Evolutionary conservation across 495 filamentous ascomycete genomes (phyloP), one percentile per base, ranked within the genome.

Genomic region (Xylaria bambusicola): DNA sequence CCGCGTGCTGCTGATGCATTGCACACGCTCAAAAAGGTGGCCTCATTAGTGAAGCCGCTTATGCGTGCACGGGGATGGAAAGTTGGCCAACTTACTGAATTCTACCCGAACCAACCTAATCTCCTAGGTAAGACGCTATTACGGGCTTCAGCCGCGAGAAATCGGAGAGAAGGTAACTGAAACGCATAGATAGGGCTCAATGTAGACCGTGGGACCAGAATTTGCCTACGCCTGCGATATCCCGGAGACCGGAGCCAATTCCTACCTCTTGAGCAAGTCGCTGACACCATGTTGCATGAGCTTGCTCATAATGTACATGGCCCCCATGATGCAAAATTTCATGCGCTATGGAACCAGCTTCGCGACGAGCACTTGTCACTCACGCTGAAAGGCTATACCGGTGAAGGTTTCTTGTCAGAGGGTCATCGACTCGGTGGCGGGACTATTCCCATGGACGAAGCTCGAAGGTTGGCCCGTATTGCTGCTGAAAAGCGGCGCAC

Each of bases 251-350:
- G 85, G 40, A 83, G 73, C 50, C 86, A 89, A 69, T 98, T 98
- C 65, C 72, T 96, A 8, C 87, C 90, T 8, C 64, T 92, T 24
- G 91, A 96, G 52, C 75, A 89, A 61, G 82, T 96, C 2, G 78
- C 88, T 13, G 91, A 95, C 71, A 98, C 93, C 1, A 93, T 98
- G 89, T 84, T 98, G 29, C 94, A 98, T 69, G 94, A 98, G 82
- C 84, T 98, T 1, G 87, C 85, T n/a, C 94, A 98, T 68, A 97
- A 88, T 61, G 81, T 90, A 2, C 83, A 86, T 67, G 91, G 90
- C 0, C 90, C 91, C 0, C 94, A 98, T 67, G 85, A 97, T 57
- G 82, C 78, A 36, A 80, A 88, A 13, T 97, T 97, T 68, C 85
- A 96, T 61, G 85, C 84, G 3, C 75, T 96, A 18, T 96, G 93